Conservation (phyloP, 495 filamentous ascomycete genomes). For the Clohesyomyces aquaticus region DNA sequence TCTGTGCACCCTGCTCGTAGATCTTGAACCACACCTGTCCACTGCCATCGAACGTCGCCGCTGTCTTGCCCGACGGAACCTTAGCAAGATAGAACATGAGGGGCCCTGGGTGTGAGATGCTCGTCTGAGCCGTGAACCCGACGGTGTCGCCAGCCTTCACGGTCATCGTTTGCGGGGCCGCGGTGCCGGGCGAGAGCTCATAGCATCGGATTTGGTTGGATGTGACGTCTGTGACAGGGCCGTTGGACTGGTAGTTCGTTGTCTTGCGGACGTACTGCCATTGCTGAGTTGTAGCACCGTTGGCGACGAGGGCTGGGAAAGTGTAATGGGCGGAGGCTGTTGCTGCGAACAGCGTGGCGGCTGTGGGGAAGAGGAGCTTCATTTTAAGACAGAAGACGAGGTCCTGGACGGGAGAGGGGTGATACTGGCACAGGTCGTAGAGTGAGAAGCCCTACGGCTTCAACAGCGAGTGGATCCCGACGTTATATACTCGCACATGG, state of each 20-base stretch:
- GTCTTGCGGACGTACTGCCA: conserved; percentile 59
- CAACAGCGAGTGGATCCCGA: too few species aligned
- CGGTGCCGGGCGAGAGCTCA: conserved; percentile 50
- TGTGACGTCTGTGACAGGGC: conserved; percentile 56
- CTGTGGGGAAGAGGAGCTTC: conserved; percentile 29
- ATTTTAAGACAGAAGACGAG: too few species aligned
- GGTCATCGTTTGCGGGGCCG: conserved; percentile 45
- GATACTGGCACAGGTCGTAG: neutral
- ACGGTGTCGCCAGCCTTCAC: conserved; percentile 53
- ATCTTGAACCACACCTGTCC: conserved; percentile 60
- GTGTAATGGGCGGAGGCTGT: conserved; percentile 37
- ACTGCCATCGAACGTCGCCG: conserved; percentile 54
- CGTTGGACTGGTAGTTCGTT: conserved; percentile 59
- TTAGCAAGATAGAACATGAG: conserved; percentile 60
- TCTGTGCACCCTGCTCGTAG: conserved; percentile 38
- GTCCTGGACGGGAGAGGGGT: too few species aligned
- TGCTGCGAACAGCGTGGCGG: conserved; percentile 11
- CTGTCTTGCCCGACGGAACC: conserved; percentile 51
- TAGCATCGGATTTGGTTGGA: conserved; percentile 57
- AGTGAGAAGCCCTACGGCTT: neutral
- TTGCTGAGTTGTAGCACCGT: conserved; percentile 31
- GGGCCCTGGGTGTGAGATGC: conserved; percentile 57
- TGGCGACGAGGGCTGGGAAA: conserved; percentile 33
- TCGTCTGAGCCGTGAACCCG: conserved; percentile 52
- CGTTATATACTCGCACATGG: conserved; percentile 2